Conservation (phyloP, 768 basidiomycete genomes). For the Royoungia palumana region DNA sequence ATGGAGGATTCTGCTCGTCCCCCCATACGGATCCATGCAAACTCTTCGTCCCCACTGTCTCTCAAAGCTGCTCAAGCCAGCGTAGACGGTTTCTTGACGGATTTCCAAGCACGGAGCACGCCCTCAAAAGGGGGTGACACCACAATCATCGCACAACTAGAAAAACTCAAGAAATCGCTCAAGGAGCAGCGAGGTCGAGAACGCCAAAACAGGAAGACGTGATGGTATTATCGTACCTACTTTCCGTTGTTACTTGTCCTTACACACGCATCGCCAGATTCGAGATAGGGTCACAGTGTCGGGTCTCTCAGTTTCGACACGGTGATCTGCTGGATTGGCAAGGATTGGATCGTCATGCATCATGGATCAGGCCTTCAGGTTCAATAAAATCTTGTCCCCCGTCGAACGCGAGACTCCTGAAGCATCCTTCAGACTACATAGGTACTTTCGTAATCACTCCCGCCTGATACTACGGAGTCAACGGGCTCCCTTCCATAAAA, state of each 20-base stretch:
- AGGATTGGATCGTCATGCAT: no score
- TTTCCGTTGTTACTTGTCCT: neutral
- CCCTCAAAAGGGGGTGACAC: constrained; percentile 50
- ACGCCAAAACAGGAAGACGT: constrained; percentile 8
- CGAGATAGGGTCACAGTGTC: no score
- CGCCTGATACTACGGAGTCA: no score
- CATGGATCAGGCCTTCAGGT: no score
- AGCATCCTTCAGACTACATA: no score
- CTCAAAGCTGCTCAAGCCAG: constrained; percentile 39
- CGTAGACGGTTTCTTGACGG: constrained; percentile 46
- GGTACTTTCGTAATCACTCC: no score
- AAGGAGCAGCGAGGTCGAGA: constrained; percentile 42
- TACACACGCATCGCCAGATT: constrained; percentile 3
- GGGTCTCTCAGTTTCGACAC: no score
- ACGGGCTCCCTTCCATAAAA: no score
- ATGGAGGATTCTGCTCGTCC: constrained; percentile 51
- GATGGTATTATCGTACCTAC: constrained; percentile 1
- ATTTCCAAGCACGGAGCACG: constrained; percentile 46
- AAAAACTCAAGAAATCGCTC: constrained; percentile 52
- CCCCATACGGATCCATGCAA: constrained; percentile 44
- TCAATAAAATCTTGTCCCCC: no score
- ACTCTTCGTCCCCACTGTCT: constrained; percentile 36
- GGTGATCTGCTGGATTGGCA: no score
- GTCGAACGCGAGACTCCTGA: no score
- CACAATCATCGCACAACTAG: constrained; percentile 56